phyloP scores from a whole-genome alignment of 2,329 filamentous ascomycete genomes.

The Beauveria sp. region DNA sequence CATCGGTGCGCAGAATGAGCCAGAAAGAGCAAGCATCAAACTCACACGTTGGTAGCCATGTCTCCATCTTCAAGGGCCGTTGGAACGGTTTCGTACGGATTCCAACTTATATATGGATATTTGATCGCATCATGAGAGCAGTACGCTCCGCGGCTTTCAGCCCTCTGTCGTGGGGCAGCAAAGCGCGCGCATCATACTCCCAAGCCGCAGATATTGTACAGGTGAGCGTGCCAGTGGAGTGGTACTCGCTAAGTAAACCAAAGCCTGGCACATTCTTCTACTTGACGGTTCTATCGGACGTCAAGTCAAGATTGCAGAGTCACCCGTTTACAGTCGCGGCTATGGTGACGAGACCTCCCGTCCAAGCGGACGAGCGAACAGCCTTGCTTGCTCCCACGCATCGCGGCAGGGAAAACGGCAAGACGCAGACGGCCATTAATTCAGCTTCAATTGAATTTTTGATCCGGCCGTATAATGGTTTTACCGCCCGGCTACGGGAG shows the following conservation, averaged over 20 bases:
- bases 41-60: conserved; percentile 22
- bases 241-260: conserved; percentile 22
- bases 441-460: conserved; percentile 29
- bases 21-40: too few relatives aligned
- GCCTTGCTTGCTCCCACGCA: conserved; percentile 23
- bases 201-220: conserved; percentile 33
- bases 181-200: conserved; percentile 28
- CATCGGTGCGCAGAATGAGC: too few relatives aligned
- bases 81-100: conserved; percentile 44
- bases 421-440: not conserved
- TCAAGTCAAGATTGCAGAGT: conserved; percentile 35
- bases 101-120: conserved; percentile 40
- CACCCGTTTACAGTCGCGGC: conserved; percentile 42
- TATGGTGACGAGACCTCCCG: conserved; percentile 12
- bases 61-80: conserved; percentile 42
- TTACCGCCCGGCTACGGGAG: conserved; percentile 31
- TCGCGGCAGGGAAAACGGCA: not conserved
- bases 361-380: conserved; percentile 23
- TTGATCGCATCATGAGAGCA: conserved; percentile 40
- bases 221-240: conserved; percentile 29
- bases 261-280: conserved; percentile 38
- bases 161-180: conserved; percentile 27
- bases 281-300: conserved; percentile 32
- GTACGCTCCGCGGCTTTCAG: conserved; percentile 35
- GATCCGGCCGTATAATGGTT: conserved; percentile 37